Conservation (phyloP, 371 early-diverging fungal genomes). For the Umbelopsis sp. region DNA sequence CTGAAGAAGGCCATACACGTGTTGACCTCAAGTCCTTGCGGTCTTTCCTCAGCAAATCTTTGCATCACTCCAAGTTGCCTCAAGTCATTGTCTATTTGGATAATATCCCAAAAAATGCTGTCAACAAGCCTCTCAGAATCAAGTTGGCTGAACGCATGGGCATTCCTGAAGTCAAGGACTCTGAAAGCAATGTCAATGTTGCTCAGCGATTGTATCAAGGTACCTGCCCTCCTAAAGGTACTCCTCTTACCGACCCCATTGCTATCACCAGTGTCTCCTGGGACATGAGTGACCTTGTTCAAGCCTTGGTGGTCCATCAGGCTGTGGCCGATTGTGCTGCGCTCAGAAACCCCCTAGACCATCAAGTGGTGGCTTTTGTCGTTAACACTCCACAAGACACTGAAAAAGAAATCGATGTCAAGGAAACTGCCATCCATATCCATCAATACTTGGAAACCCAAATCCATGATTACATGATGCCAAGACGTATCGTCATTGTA, state of each 20-base stretch:
- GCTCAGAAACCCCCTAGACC: conserved; percentile 14
- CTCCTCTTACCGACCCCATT: conserved; percentile 26
- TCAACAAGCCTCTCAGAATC: conserved; percentile 31
- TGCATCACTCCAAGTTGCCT: conserved; percentile 33
- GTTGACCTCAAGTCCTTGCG: conserved; percentile 28
- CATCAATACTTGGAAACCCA: conserved; percentile 18
- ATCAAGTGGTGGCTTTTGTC: conserved; percentile 10
- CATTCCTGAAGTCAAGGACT: conserved; percentile 23
- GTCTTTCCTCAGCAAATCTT: conserved; percentile 21
- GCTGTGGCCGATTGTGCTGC: conserved; percentile 19
- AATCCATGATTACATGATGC: conserved; percentile 19
- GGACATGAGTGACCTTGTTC: conserved; percentile 9
- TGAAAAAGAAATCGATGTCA: conserved; percentile 17
- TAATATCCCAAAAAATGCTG: conserved; percentile 32
- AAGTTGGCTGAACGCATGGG: conserved; percentile 31
- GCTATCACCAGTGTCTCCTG: conserved; percentile 8
- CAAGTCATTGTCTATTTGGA: conserved; percentile 35
- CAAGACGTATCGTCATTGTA: conserved; percentile 22
- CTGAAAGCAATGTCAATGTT: conserved; percentile 13
- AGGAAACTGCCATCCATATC: conserved; percentile 8
- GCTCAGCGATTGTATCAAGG: conserved; percentile 29
- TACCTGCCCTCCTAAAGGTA: conserved; percentile 23
- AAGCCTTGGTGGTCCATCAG: neutral
- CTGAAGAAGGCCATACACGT: conserved; percentile 20
- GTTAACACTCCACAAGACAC: conserved; percentile 8